phyloP scores from a whole-genome alignment of 345 rosid genomes.

The Eucalyptus leucophloia region DNA sequence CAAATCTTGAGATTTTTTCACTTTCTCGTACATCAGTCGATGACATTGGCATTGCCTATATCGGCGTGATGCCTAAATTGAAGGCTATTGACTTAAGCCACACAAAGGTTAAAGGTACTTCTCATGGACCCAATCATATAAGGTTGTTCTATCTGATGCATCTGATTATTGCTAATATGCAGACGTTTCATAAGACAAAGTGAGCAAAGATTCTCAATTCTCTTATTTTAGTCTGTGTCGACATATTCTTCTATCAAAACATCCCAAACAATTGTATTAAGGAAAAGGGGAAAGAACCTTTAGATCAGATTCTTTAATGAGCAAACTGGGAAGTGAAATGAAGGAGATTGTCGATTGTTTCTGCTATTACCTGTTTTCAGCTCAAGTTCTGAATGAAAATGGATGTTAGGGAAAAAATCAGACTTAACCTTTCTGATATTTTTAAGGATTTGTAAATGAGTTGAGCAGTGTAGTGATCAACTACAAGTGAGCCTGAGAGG shows the following conservation, averaged over 20 bases:
- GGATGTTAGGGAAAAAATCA: not conserved
- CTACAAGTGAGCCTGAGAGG: not conserved
- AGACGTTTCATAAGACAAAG: not conserved
- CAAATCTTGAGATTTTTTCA: slow-evolving; percentile 49
- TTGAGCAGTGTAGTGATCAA: not conserved
- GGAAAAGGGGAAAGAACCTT: not conserved
- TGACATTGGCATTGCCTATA: slow-evolving; percentile 45
- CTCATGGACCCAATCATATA: not conserved
- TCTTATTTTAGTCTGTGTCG: not conserved
- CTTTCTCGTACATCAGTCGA: slow-evolving; percentile 46
- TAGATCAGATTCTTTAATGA: not conserved
- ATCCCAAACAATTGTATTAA: not conserved
- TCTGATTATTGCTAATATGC: not conserved
- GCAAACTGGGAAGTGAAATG: not conserved
- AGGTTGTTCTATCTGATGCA: not conserved
- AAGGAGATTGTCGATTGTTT: not conserved
- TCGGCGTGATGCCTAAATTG: slow-evolving; percentile 47
- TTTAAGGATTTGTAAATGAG: not conserved
- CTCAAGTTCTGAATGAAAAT: not conserved
- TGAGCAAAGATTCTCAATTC: not conserved
- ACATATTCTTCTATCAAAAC: not conserved
- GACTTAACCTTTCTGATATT: not conserved
- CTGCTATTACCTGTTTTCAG: not conserved
- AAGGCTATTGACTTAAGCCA: slow-evolving; percentile 64
- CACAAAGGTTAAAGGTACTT: slow-evolving; percentile 56